These are phyloP conservation scores for Sphenostylis stenocarpa DNA, from an alignment of 306 rosid species.

Conservation along the genomic window DNA sequence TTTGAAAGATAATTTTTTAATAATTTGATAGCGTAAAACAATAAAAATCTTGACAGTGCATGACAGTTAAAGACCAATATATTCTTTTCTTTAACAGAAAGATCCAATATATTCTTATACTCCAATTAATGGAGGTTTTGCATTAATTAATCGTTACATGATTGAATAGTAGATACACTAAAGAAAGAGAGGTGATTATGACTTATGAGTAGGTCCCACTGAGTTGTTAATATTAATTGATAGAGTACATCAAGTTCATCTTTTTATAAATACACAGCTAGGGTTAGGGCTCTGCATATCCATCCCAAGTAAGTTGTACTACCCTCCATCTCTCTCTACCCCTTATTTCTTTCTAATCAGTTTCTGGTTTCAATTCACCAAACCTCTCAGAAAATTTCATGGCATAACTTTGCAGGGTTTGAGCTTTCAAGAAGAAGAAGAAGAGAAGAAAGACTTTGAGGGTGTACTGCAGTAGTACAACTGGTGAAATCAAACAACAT, in stretches of 20 bases:
- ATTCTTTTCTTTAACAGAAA: background rate
- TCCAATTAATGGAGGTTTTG: background rate
- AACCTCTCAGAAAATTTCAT: background rate
- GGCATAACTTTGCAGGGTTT: slow-evolving; percentile 8
- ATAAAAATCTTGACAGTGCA: background rate
- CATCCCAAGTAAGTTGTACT: slow-evolving; percentile 29
- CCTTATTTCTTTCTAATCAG: slow-evolving; percentile 5
- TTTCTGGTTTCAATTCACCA: slow-evolving; percentile 22
- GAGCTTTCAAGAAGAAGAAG: background rate
- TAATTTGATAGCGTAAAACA: background rate
- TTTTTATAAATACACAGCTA: slow-evolving; percentile 55
- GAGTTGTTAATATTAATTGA: background rate
- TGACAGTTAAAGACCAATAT: background rate
- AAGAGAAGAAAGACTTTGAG: background rate
- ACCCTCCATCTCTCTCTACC: background rate
- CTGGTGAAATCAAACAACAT: slow-evolving; percentile 17
- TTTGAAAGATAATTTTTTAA: background rate
- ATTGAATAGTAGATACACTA: slow-evolving; percentile 1
- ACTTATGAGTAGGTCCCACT: slow-evolving; percentile 33
- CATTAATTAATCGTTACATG: background rate
- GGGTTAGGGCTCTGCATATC: slow-evolving; percentile 70
- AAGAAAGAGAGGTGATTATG: slow-evolving; percentile 1
- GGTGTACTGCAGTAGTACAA: background rate
- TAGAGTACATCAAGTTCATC: slow-evolving; percentile 12
- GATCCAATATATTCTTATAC: background rate